These are phyloP conservation scores for Phaeosphaeria sp. DNA, from an alignment of 2,329 filamentous ascomycete genomes.

Conservation along the genomic window DNA sequence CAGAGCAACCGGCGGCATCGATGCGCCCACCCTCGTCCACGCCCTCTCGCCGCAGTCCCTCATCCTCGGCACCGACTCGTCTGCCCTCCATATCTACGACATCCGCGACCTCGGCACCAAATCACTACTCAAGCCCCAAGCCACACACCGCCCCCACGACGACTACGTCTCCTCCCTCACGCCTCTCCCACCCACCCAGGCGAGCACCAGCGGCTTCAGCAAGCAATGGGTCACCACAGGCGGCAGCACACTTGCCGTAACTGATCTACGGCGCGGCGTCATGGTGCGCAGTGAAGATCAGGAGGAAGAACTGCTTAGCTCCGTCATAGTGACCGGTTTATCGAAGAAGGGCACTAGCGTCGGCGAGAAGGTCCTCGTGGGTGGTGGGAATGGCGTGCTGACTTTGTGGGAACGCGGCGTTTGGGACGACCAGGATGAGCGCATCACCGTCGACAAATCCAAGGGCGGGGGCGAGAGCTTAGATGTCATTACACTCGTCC, in stretches of 20 bases:
- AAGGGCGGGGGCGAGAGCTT: conserved; percentile 76
- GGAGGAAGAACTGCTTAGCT: conserved; percentile 89
- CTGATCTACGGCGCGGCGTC: conserved; percentile 85
- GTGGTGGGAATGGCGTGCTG: conserved; percentile 79
- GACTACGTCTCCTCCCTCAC: conserved; percentile 92
- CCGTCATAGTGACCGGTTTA: conserved; percentile 77
- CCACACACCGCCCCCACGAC: conserved; percentile 85
- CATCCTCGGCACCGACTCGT: conserved; percentile 88
- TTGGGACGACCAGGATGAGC: conserved; percentile 95
- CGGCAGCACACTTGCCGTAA: conserved; percentile 87
- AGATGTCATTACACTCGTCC: conserved; percentile 77
- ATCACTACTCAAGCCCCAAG: conserved; percentile 65
- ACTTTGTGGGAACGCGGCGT: conserved; percentile 93
- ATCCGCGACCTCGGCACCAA: conserved; percentile 65
- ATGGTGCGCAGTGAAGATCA: conserved; percentile 91
- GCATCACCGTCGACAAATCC: conserved; percentile 74
- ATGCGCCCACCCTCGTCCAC: conserved; percentile 82
- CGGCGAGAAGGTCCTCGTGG: conserved; percentile 77
- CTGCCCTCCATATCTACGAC: conserved; percentile 87
- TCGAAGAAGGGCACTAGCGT: conserved; percentile 73
- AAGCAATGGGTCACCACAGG: conserved; percentile 97
- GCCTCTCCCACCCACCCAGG: conserved; percentile 77
- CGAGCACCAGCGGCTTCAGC: conserved; percentile 85
- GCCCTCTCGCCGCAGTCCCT: conserved; percentile 86
- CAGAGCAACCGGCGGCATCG: conserved; percentile 58